Base-by-base conservation (phyloP, 768 basidiomycete genomes). In the Collybia nuda region DNA sequence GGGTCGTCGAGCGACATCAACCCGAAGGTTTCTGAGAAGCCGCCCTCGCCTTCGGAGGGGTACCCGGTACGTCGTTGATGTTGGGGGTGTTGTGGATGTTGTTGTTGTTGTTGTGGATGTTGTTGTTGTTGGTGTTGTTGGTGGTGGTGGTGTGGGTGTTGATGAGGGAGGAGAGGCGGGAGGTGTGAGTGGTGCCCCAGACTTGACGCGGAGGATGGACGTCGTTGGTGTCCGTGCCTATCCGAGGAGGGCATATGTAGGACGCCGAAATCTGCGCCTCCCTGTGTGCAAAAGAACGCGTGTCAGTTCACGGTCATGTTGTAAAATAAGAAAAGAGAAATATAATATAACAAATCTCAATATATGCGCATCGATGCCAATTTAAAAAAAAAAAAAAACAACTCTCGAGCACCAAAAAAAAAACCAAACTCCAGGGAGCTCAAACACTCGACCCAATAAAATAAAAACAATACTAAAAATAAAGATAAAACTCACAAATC, bases 1-100 rank as follows among this genome's bases (percentile, higher is more conserved):
- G 83, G 80, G 60, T 91, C 89, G 50, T 90, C 88, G 44, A 92
- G 74, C 17, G 81, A 82, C 83, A 92, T 80, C 45, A 86, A 74
- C 6, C 86, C 89, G 61, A 92, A 90, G 1, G 84, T 85, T 19
- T 76, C 78, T 3, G 78, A 80, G 59, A 86, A 79, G 1, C 69
- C 74, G 22, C 68, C 72, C 50, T 78, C 57, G 50, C 74, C 47
- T 39, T 44, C 52, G 54, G 56, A 53, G 41, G 48, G 50, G 47
- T 44, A 35, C 32, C 9, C 18, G 23, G 22, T 24, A 18, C 6
- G 28, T 37, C 28, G 49, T 17, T 47, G 47, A 2, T 40, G 52
- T 40, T 29, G 43, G 24, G 21, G 22, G 26, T 40, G 39, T 11
- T 28, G 43, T 26, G 21, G 38, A 21, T 24, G 37, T 14, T 47